Conservation (phyloP, 192 early-diverging fungal species). For the Coemansia furcata region DNA sequence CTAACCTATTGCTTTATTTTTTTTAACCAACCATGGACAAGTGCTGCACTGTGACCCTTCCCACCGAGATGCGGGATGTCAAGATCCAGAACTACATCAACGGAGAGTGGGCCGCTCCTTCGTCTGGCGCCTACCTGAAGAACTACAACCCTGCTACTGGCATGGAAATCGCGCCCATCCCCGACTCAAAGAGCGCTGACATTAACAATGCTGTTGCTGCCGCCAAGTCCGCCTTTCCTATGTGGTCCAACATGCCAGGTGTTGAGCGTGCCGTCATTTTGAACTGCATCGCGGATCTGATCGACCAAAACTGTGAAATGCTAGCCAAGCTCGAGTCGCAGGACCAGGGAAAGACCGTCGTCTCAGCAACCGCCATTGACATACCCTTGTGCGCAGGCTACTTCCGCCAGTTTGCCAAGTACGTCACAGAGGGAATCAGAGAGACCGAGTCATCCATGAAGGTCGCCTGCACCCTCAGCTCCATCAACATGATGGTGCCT, state of each 20-base stretch:
- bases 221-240: slow-evolving; percentile 61
- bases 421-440: slow-evolving; percentile 61
- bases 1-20: background rate
- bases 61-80: slow-evolving; percentile 23
- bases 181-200: slow-evolving; percentile 60
- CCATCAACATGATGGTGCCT: slow-evolving; percentile 57
- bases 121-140: slow-evolving; percentile 54
- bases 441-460: slow-evolving; percentile 21
- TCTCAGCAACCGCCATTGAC: slow-evolving; percentile 59
- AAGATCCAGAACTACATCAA: slow-evolving; percentile 69
- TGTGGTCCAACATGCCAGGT: slow-evolving; percentile 58
- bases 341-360: slow-evolving; percentile 78
- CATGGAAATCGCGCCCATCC: slow-evolving; percentile 57
- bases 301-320: slow-evolving; percentile 48
- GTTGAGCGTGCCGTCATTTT: slow-evolving; percentile 55
- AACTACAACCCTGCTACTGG: slow-evolving; percentile 70
- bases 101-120: slow-evolving; percentile 61
- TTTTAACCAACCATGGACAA: slow-evolving; percentile 7
- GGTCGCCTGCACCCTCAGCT: background rate
- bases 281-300: slow-evolving; percentile 60
- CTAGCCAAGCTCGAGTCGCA: slow-evolving; percentile 62
- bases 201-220: slow-evolving; percentile 67
- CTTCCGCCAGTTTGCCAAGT: slow-evolving; percentile 77
- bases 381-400: slow-evolving; percentile 60
- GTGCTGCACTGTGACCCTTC: slow-evolving; percentile 9